Percentiles rank a stretch among this genome's conserved stretches.
These are phyloP conservation scores for Paspalum vaginatum DNA, from an alignment of 176 grass and related monocot genomes.

Conservation along the genomic window DNA sequence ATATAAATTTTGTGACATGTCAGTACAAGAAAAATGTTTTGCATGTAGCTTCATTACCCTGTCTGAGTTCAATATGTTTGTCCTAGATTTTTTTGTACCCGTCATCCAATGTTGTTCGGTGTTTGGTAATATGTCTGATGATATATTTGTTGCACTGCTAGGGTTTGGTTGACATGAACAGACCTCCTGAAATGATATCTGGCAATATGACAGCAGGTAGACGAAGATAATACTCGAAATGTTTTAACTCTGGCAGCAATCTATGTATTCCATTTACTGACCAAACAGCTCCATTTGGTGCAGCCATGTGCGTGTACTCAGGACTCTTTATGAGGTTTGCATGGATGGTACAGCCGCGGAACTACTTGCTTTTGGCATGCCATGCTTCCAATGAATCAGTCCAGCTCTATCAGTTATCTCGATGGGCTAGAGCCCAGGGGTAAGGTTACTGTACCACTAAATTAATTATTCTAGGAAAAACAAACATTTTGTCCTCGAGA, in stretches of 20 bases:
- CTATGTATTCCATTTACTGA: neutral
- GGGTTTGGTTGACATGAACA: slow-evolving; percentile 78
- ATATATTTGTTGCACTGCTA: slow-evolving; percentile 38
- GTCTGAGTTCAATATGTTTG: neutral
- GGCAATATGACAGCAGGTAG: slow-evolving; percentile 85
- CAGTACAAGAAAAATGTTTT: neutral
- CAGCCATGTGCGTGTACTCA: slow-evolving; percentile 86
- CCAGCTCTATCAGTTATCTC: slow-evolving; percentile 79
- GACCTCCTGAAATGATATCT: slow-evolving; percentile 86
- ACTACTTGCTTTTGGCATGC: slow-evolving; percentile 81
- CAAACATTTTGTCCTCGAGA: neutral
- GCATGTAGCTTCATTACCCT: slow-evolving; percentile 5
- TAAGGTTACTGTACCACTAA: slow-evolving; percentile 34
- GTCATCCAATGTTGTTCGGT: neutral
- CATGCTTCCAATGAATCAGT: slow-evolving; percentile 81
- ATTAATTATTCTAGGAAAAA: neutral
- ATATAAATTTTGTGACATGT: neutral
- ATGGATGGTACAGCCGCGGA: slow-evolving; percentile 87
- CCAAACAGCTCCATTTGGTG: slow-evolving; percentile 24
- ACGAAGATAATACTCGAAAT: slow-evolving; percentile 3
- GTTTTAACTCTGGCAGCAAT: neutral
- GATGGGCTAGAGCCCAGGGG: slow-evolving; percentile 68
- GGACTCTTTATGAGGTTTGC: slow-evolving; percentile 87
- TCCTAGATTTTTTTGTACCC: neutral
- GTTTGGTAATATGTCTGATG: neutral